Conservation (phyloP, 2,329 filamentous ascomycete species). For the Fusarium oxysporum region DNA sequence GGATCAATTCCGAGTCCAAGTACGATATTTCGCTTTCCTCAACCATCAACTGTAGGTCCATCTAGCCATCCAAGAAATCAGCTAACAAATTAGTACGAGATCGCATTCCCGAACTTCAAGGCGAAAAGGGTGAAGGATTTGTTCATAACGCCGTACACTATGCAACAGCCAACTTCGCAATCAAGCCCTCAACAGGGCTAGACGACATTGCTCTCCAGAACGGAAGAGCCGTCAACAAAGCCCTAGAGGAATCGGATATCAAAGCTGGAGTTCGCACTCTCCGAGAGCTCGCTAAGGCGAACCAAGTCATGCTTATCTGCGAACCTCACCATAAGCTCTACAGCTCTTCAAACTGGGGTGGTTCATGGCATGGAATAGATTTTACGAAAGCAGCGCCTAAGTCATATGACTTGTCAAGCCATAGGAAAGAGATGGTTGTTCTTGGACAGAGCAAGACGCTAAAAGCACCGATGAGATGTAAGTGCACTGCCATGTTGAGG, state of each 20-base stretch:
- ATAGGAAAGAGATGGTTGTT: background rate
- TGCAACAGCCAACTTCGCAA: background rate
- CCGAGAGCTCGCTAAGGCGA: background rate
- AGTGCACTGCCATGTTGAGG: fast-evolving
- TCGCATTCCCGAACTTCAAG: background rate
- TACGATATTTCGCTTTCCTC: background rate
- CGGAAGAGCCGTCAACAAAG: background rate
- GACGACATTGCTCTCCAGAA: conserved; percentile 1
- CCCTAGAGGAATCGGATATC: background rate
- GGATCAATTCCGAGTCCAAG: background rate
- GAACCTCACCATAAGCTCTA: background rate
- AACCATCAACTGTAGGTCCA: background rate
- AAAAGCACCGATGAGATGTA: background rate
- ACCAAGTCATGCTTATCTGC: conserved; percentile 6
- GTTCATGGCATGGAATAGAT: conserved; percentile 9
- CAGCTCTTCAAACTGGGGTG: conserved; percentile 10
- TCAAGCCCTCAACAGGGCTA: background rate
- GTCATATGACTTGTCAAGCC: fast-evolving
- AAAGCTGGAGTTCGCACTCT: background rate
- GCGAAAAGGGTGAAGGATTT: background rate
- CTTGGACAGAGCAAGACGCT: background rate
- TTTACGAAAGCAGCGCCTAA: background rate
- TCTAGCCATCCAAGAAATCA: fast-evolving
- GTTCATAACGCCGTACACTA: background rate
- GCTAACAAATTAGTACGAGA: background rate